These are phyloP conservation scores for Blastobotrys muscicola DNA, from an alignment of 805 yeast genomes.

Conservation along the genomic window DNA sequence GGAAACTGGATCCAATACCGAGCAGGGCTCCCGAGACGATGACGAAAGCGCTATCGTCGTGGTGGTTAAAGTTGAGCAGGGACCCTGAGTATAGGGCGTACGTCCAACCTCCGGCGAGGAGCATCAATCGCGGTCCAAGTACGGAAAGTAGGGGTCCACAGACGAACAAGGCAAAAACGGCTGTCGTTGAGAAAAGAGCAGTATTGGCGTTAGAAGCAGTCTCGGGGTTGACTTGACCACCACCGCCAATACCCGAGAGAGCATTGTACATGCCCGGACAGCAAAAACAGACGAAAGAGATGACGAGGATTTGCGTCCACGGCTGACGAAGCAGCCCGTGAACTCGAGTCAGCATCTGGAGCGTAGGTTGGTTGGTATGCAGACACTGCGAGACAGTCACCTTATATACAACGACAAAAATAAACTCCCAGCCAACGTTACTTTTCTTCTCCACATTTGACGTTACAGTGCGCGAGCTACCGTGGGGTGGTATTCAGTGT, in stretches of 20 bases:
- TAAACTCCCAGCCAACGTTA: too few relatives aligned
- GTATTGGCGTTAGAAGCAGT: constrained; percentile 24
- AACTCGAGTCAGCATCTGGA: too few relatives aligned
- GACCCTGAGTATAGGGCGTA: constrained; percentile 46
- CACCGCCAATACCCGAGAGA: constrained; percentile 26
- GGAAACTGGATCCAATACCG: constrained; percentile 44
- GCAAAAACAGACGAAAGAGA: constrained; percentile 26
- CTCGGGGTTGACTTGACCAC: constrained; percentile 25
- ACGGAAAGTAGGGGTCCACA: constrained; percentile 24
- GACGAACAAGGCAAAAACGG: constrained; percentile 21
- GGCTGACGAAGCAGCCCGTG: constrained; percentile 7
- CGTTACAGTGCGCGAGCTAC: too few relatives aligned
- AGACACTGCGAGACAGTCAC: too few relatives aligned
- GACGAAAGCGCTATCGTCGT: constrained; percentile 40
- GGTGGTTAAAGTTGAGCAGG: constrained; percentile 40
- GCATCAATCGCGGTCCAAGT: constrained; percentile 24
- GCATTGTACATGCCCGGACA: constrained; percentile 29
- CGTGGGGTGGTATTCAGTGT: too few relatives aligned
- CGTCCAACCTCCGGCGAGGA: constrained; percentile 46
- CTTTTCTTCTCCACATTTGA: too few relatives aligned
- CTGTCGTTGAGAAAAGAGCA: constrained; percentile 23
- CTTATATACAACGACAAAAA: too few relatives aligned
- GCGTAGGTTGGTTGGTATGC: too few relatives aligned
- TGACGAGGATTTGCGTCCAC: constrained; percentile 21
- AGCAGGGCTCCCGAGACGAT: constrained; percentile 50